Evolutionary conservation across 2,329 filamentous ascomycete genomes (phyloP), one percentile per base, ranked within the genome.

Genomic region (Sclerotinia sclerotiorum): DNA sequence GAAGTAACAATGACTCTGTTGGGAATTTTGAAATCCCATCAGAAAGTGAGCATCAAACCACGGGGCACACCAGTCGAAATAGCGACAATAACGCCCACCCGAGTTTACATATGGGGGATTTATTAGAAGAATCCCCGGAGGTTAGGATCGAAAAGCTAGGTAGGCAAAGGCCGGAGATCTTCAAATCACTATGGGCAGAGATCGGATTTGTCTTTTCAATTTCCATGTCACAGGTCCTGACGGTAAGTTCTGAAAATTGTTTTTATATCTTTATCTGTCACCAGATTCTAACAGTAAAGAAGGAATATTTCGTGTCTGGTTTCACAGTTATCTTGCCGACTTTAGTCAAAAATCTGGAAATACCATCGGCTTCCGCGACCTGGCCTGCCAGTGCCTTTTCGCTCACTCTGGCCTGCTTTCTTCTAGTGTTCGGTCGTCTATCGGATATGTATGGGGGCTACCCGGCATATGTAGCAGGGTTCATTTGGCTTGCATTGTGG

Each of bases 281-380:
- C 35, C 46, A 17, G 27, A 35, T 29, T 44, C 56, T 67, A 24
- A 67, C 46, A 46, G 19, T 42, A 11, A 39, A 69, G 24, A 44
- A 84, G 81, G 88, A 90, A 78, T 90, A 87, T 74, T 87, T 87
- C 71, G 83, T 94, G 63, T 90, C 88, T 58, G 92, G 92, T 44
- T 95, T 94, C 77, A 85, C 85, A 69, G 89, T 90, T 72, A 85
- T 94, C 35, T 79, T 94, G 0, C 91, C 92, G 0, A 86, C 86
- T 0, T 78, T 95, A 3, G 81, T 87, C 15, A 76, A 78, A 15
- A 83, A 86, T 1, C 82, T 95, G 5, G 67, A 86, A 51, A 93
- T 95, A 52, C 86, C 90, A 0, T 82, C 78, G 75, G 83, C 76
- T 54, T 87, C 75, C 73, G 84, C 76, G 78, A 91, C 80, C 79